phyloP scores from a whole-genome alignment of 108 stramenopile species.

The Nannochloropsis salina region DNA sequence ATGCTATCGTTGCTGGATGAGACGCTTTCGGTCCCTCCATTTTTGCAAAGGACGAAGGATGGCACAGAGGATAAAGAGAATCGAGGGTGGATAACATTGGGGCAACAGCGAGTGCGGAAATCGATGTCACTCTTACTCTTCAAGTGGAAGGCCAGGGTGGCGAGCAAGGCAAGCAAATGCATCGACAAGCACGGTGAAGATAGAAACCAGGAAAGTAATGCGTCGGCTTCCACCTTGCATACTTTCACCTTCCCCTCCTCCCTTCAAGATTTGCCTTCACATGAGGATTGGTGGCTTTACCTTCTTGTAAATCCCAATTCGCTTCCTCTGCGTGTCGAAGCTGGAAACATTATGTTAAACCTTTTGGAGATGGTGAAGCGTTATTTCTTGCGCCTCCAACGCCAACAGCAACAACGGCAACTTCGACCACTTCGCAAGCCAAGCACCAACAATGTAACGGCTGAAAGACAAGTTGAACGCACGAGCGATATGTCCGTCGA shows the following conservation, averaged over 20 bases:
- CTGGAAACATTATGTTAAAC: background rate
- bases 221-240: too few species aligned
- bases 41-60: background rate
- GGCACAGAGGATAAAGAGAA: background rate
- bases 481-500: background rate
- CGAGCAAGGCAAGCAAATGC: background rate
- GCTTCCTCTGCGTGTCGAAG: background rate
- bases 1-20: background rate
- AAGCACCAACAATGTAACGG: background rate
- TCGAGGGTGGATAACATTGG: background rate
- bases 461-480: background rate
- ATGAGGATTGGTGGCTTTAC: background rate
- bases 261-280: background rate
- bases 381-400: background rate
- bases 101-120: background rate
- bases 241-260: too few species aligned
- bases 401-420: background rate
- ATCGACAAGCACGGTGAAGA: background rate
- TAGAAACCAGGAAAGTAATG: too few species aligned
- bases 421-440: background rate
- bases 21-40: background rate
- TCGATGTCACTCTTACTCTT: background rate
- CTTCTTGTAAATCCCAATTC: background rate
- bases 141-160: background rate
- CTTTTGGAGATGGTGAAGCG: background rate